These are phyloP conservation scores for Carex scoparia DNA, from an alignment of 176 grass and related monocot genomes.

Conservation along the genomic window DNA sequence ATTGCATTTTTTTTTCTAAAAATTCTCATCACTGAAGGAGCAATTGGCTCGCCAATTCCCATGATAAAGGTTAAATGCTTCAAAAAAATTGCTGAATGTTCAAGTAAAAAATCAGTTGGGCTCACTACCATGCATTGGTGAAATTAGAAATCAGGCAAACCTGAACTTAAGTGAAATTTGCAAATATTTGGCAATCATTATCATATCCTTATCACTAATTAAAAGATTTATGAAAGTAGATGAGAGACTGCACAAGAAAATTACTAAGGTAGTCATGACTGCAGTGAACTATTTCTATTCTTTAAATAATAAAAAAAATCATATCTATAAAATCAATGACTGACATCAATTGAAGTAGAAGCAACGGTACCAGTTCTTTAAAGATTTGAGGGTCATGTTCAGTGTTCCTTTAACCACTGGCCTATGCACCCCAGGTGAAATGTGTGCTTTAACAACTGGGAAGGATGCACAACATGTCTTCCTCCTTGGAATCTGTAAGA, in stretches of 20 bases:
- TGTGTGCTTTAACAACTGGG: constrained; percentile 44
- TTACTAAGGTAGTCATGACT: background rate
- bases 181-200: background rate
- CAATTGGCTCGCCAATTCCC: background rate
- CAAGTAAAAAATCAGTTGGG: background rate
- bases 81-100: background rate
- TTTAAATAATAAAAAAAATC: background rate
- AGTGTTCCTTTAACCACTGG: constrained; percentile 55
- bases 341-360: background rate
- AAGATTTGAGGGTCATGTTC: constrained; percentile 23
- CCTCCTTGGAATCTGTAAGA: constrained; percentile 52
- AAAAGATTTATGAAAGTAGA: background rate
- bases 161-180: background rate
- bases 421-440: constrained; percentile 73
- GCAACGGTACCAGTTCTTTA: background rate
- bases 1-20: background rate
- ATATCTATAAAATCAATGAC: background rate
- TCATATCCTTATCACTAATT: background rate
- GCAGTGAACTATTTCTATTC: background rate
- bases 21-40: background rate
- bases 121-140: background rate
- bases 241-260: background rate
- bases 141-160: background rate
- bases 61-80: background rate
- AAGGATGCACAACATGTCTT: constrained; percentile 58